A percentile compares a stretch with the other conserved stretches of the same genome.
Conservation (phyloP, 768 basidiomycete species). For the Cystobasidium onofrii region DNA sequence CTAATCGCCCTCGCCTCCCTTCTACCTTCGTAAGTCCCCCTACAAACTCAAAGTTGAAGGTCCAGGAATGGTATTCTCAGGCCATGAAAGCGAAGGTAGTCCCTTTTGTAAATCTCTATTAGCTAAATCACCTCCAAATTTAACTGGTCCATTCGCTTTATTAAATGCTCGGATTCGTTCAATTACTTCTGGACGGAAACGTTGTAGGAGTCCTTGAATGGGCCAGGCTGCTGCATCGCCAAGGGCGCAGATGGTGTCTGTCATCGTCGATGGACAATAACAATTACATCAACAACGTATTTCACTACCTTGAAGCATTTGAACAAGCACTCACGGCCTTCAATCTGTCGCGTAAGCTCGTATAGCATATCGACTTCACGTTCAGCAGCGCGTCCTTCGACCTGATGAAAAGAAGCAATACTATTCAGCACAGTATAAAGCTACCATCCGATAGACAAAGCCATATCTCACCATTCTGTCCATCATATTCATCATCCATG, state of each 20-base stretch:
- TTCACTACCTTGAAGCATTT: too few relatives aligned
- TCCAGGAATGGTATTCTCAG: constrained; percentile 15
- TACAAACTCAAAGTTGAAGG: neutral
- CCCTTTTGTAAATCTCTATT: neutral
- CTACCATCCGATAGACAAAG: too few relatives aligned
- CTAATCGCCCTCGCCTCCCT: too few relatives aligned
- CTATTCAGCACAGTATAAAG: neutral
- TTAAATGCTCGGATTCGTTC: constrained; percentile 71
- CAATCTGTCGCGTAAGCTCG: constrained; percentile 60
- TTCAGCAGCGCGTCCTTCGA: constrained; percentile 72
- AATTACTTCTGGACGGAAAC: constrained; percentile 94
- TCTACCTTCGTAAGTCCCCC: neutral
- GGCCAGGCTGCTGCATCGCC: constrained; percentile 50
- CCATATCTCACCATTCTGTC: constrained; percentile 66
- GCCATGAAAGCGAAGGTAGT: constrained; percentile 16
- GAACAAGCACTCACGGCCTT: constrained; percentile 51
- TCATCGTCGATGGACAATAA: too few relatives aligned
- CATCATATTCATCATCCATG: constrained; percentile 99
- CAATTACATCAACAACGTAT: too few relatives aligned
- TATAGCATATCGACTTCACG: constrained; percentile 98
- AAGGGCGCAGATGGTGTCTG: constrained; percentile 77
- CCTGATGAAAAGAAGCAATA: neutral
- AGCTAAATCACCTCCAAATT: constrained; percentile 62
- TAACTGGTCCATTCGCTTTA: constrained; percentile 65
- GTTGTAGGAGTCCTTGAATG: constrained; percentile 92